Percentiles rank a stretch among this genome's conserved stretches.
Conservation (phyloP, 2,329 filamentous ascomycete species). For the Aspergillus sp. region DNA sequence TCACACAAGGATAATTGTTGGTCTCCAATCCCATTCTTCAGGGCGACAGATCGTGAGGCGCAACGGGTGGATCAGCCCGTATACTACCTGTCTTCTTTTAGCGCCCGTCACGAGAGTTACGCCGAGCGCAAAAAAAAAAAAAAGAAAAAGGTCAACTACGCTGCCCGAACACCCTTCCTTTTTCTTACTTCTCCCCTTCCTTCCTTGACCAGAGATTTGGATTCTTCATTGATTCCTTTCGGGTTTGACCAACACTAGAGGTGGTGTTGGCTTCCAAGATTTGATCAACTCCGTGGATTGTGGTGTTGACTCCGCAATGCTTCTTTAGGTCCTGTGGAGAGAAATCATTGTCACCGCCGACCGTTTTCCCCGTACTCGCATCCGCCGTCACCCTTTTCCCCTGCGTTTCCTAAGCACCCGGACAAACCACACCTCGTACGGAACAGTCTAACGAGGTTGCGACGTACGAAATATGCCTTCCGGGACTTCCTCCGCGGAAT, state of each 20-base stretch:
- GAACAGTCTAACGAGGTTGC: not conserved
- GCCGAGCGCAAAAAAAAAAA: slow-evolving; percentile 1
- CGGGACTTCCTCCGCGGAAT: slow-evolving; percentile 25
- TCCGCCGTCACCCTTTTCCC: slow-evolving; percentile 9
- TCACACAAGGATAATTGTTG: not conserved
- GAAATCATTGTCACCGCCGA: slow-evolving; percentile 10
- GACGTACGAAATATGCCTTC: slow-evolving; percentile 24
- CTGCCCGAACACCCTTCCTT: not conserved
- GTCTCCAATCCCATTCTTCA: not conserved
- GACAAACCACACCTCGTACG: not conserved
- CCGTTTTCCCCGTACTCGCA: slow-evolving; percentile 9
- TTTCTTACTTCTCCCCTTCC: not conserved
- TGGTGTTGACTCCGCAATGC: slow-evolving; percentile 15
- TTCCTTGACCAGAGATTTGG: not conserved
- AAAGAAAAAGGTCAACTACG: not conserved
- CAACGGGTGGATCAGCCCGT: not conserved
- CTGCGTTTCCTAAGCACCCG: not conserved
- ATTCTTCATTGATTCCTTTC: not conserved
- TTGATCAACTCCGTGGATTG: not conserved
- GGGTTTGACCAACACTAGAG: not conserved
- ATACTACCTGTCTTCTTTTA: not conserved
- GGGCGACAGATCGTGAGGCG: not conserved
- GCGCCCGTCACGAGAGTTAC: slow-evolving; percentile 2
- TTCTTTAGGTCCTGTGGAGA: slow-evolving; percentile 11
- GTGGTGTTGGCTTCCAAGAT: not conserved